A percentile compares a stretch with the other conserved stretches of the same genome.
phyloP scores from a whole-genome alignment of 2,329 filamentous ascomycete genomes.

The Hypocreales sp. region DNA sequence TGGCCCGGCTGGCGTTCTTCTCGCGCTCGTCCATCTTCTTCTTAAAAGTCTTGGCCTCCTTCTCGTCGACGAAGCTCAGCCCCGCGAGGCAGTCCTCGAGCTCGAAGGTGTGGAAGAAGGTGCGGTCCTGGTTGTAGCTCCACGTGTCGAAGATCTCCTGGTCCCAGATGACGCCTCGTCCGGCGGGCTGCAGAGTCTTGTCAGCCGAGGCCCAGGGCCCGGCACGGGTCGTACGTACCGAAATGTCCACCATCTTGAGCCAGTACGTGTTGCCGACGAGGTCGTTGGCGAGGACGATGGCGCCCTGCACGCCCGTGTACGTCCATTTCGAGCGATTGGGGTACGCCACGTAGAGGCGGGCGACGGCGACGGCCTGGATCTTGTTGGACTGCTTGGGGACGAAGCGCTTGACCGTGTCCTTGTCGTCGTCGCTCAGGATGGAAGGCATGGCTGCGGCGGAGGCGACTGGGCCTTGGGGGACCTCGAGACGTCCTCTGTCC shows the following conservation, averaged over 20 bases:
- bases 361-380: constrained; percentile 90
- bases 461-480: no score
- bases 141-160: constrained; percentile 96
- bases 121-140: constrained; percentile 89
- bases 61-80: constrained; percentile 88
- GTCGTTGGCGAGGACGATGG: constrained; percentile 82
- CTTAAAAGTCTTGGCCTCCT: constrained; percentile 90
- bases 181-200: constrained; percentile 39
- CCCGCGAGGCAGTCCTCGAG: constrained; percentile 82
- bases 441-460: constrained; percentile 34
- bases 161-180: constrained; percentile 84
- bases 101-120: constrained; percentile 97
- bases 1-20: constrained; percentile 87
- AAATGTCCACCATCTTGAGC: constrained; percentile 95
- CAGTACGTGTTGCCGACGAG: constrained; percentile 91
- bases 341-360: constrained; percentile 83
- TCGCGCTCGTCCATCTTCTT: constrained; percentile 96
- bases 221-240: constrained; percentile 48
- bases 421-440: constrained; percentile 80
- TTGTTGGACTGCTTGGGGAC: constrained; percentile 94
- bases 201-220: no score
- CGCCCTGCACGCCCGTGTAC: constrained; percentile 85
- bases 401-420: constrained; percentile 86
- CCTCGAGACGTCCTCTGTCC: no score
- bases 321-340: constrained; percentile 80